phyloP scores from a whole-genome alignment of 2,329 filamentous ascomycete species.

The Nakataea oryzae region DNA sequence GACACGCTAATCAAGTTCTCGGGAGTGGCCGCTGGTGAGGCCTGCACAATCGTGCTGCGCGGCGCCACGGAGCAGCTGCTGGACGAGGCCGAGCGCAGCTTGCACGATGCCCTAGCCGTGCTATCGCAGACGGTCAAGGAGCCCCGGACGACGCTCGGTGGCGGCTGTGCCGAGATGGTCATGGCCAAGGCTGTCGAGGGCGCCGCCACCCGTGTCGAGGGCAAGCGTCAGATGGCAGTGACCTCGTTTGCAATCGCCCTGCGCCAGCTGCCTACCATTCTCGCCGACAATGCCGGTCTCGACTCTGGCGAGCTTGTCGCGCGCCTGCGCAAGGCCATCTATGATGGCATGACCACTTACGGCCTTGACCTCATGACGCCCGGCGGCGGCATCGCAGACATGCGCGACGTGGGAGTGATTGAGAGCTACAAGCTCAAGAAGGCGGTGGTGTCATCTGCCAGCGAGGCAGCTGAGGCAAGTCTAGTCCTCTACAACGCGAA shows the following conservation, averaged over 20 bases:
- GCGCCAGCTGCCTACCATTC: conserved; percentile 87
- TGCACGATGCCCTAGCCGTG: conserved; percentile 93
- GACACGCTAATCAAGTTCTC: conserved; percentile 97
- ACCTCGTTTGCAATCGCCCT: conserved; percentile 82
- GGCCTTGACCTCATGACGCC: conserved; percentile 83
- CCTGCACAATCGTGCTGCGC: conserved; percentile 92
- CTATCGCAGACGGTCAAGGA: conserved; percentile 94
- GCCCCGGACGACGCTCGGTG: conserved; percentile 86
- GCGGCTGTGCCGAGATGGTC: conserved; percentile 95
- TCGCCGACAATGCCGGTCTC: conserved; percentile 93
- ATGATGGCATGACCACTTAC: conserved; percentile 86
- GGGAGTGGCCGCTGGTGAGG: conserved; percentile 83
- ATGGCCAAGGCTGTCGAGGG: conserved; percentile 98
- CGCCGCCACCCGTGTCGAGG: conserved; percentile 84
- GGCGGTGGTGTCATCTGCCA: conserved; percentile 93
- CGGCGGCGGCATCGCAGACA: conserved; percentile 87
- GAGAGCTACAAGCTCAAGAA: conserved; percentile 98
- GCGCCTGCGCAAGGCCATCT: conserved; percentile 84
- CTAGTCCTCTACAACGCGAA: background rate
- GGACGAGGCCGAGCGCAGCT: conserved; percentile 89
- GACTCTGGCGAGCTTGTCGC: conserved; percentile 92
- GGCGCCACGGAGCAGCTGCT: conserved; percentile 95
- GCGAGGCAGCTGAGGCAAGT: conserved; percentile 88
- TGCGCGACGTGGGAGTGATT: conserved; percentile 89
- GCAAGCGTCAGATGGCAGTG: conserved; percentile 93